Evolutionary conservation across 2,329 filamentous ascomycete genomes (phyloP), one percentile per base, ranked within the genome.

Genomic region (Aspergillus unguis): DNA sequence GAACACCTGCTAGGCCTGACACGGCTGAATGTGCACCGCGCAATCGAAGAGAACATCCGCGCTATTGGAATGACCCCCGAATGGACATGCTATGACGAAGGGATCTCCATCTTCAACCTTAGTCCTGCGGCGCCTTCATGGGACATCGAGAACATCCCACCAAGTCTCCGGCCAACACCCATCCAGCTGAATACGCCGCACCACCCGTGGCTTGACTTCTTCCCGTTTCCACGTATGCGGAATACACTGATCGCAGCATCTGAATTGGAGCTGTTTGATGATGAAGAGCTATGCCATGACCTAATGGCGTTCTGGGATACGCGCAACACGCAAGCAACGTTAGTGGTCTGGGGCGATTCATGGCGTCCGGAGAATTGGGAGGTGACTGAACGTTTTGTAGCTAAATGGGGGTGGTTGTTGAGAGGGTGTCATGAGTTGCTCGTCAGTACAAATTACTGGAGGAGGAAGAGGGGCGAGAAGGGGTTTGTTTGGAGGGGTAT

Each of bases 341-440:
- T 81, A 1, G 65, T 80, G 9, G 74, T 80, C 1, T 81, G 78
- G 79, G 75, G 77, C 0, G 23, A 17, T 5, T 67, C 78, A 0
- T 75, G 71, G 65, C 70, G 80, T 33, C 50, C 67, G 2, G 54
- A 55, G 0, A 74, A 70, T 7, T 82, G 79, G 80, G 79, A 82
- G 56, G 66, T 75, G 1, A 78, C 71, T 0, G 67, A 70, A 6
- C 51, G 54, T 0, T 80, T 82, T 56, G 56, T 76, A 2, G 64
- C 63, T 37, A 80, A 79, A 56, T 82, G 77, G 75, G 55, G 57
- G 5, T 66, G 62, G 64, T 44, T 65, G 25, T 57, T 68, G 0
- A 43, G 56, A n/a, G 65, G 64, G 1, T 65, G 60, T 52, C 57
- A 60, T 1, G 63, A 62, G 36, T 37, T 66, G 23, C 44, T 68